Base-by-base conservation (phyloP, 228 moss, liverwort and hornwort species). In the Sphagnum magellanicum region DNA sequence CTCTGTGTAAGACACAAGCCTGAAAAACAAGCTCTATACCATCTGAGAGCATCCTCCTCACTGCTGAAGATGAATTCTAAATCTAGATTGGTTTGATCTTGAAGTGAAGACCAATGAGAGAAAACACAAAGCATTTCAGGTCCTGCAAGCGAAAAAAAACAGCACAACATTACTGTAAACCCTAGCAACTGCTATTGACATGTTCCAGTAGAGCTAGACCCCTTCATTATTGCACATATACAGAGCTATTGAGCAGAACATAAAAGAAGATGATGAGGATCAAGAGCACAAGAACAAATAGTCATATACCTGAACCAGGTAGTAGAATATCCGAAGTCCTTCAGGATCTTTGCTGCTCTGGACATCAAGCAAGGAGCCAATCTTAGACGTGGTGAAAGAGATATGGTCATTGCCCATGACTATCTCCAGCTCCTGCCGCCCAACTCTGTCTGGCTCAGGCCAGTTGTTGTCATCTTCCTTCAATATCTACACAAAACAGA, bases 381-480 rank as follows among this genome's bases (percentile, higher is more conserved):
- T 97, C 74, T 93, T 97, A 13, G 93, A 93, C 9, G 97, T 97
- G 5, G 97, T 93, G 59, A 97, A 93, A 61, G 97, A 93, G 16
- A 97, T 97, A 68, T 91, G 97, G 63, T 97, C 90, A 53, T 93
- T 97, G 4, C 97, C 91, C 90, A 97, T 93, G 58, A 91, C 93
- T 69, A 93, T 93, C 69, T 97, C 91, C 66, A 97, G 82, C 87
- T 93, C 97, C 64, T 97, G 97, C 16, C 93, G 84, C 67, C 91
- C 97, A 69, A 97, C 79, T 78, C 97, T 87, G 69, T 91, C 93
- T 50, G 88, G 88, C 72, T 93, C 93, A 47, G 93, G 97, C 97
- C 91, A 97, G 72, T 79, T 91, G 73, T 97, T 97, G 84, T 93
- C 97, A 74, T 93, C 97, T 79, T 97, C 97, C 79, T 93, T 97